phyloP scores from a whole-genome alignment of 139 green algal genomes.

The Pseudopediastrum boryanum region DNA sequence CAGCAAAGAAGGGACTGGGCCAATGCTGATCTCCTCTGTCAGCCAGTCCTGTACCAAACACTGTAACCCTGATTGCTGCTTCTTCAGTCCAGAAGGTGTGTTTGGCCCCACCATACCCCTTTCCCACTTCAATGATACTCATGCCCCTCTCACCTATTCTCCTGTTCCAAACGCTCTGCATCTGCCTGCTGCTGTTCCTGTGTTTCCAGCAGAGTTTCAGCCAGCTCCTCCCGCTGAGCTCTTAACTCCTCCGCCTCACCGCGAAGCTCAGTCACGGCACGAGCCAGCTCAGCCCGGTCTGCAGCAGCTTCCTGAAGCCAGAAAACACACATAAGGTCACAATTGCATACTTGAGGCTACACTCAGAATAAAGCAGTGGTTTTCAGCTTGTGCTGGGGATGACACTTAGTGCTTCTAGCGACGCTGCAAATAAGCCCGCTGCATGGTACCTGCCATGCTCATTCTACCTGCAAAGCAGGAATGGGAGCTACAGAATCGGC shows the following conservation, averaged over 20 bases:
- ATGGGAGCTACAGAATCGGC: background rate
- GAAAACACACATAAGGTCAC: background rate
- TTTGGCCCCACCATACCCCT: background rate
- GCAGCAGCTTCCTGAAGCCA: background rate
- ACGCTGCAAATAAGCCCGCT: no score
- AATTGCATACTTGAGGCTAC: background rate
- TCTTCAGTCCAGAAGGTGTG: background rate
- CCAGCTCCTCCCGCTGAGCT: slow-evolving; percentile 25
- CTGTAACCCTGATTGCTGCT: background rate
- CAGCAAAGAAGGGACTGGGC: no score
- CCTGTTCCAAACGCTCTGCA: background rate
- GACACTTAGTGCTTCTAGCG: no score
- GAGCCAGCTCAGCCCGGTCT: background rate
- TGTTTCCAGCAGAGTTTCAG: slow-evolving; percentile 23
- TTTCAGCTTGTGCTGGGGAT: no score
- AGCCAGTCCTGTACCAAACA: background rate
- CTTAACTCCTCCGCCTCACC: slow-evolving; percentile 8
- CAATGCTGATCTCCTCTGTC: no score
- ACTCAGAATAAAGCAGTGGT: no score
- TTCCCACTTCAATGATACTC: background rate
- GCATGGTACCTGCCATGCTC: no score
- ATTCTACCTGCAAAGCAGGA: no score
- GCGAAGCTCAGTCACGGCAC: background rate
- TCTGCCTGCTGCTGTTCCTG: background rate
- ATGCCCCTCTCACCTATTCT: background rate